Conservation (phyloP, 2,329 filamentous ascomycete genomes). For the Cercospora zeina region DNA sequence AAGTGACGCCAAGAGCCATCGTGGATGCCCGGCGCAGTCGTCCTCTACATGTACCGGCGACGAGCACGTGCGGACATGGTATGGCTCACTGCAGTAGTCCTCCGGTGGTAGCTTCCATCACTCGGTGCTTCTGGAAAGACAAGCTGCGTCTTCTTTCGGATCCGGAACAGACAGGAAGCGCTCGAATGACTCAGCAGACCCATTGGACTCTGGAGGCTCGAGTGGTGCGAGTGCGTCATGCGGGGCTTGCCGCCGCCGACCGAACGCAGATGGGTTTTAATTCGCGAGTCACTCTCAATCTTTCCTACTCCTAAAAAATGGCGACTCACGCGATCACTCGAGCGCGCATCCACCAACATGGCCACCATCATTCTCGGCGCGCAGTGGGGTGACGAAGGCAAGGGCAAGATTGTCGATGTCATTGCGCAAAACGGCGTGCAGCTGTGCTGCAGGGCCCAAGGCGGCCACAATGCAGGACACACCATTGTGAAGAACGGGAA, state of each 20-base stretch:
- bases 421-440: slow-evolving; percentile 48
- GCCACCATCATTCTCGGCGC: slow-evolving; percentile 61
- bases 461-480: slow-evolving; percentile 63
- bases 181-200: neutral
- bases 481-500: slow-evolving; percentile 44
- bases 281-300: slow-evolving; percentile 9
- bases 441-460: slow-evolving; percentile 60
- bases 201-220: too few relatives aligned
- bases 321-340: slow-evolving; percentile 23
- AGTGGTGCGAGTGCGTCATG: slow-evolving; percentile 9
- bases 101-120: too few relatives aligned
- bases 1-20: neutral
- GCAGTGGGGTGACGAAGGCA: slow-evolving; percentile 62
- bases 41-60: too few relatives aligned
- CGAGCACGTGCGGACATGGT: too few relatives aligned
- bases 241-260: slow-evolving; percentile 6
- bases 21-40: too few relatives aligned
- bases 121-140: too few relatives aligned
- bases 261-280: slow-evolving; percentile 11
- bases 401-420: slow-evolving; percentile 60
- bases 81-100: too few relatives aligned
- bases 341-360: slow-evolving; percentile 31
- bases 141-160: too few relatives aligned
- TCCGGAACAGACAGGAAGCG: neutral
- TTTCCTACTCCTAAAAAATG: slow-evolving; percentile 29